Conservation (phyloP, 805 yeast genomes). For the Ogataea siamensis region DNA sequence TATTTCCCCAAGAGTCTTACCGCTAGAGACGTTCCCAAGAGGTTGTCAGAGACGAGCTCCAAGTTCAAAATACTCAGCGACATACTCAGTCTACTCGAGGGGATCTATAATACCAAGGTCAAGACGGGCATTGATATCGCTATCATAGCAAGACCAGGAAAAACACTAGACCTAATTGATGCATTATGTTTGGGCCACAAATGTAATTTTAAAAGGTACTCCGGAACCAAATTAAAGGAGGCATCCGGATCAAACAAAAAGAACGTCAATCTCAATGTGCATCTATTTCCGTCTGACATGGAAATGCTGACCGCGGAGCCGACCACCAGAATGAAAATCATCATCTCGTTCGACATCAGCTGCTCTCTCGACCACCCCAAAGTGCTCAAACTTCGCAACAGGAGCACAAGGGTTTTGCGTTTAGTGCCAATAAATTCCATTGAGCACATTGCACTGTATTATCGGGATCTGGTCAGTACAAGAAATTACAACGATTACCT, state of each 20-base stretch:
- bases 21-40: slow-evolving; percentile 66
- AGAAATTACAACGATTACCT: slow-evolving; percentile 46
- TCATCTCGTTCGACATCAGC: slow-evolving; percentile 35
- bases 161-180: slow-evolving; percentile 69
- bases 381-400: slow-evolving; percentile 13
- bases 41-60: slow-evolving; percentile 77
- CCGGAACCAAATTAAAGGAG: slow-evolving; percentile 62
- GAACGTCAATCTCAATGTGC: slow-evolving; percentile 33
- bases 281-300: slow-evolving; percentile 41
- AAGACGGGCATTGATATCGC: slow-evolving; percentile 52
- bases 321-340: slow-evolving; percentile 23
- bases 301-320: slow-evolving; percentile 23
- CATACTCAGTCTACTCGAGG: slow-evolving; percentile 53
- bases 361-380: slow-evolving; percentile 26
- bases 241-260: slow-evolving; percentile 25
- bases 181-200: slow-evolving; percentile 65
- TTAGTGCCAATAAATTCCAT: slow-evolving; percentile 76
- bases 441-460: slow-evolving; percentile 70
- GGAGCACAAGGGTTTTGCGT: slow-evolving; percentile 47
- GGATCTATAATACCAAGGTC: slow-evolving; percentile 28
- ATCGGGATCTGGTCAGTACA: slow-evolving; percentile 34
- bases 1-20: slow-evolving; percentile 78
- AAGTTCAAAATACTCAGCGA: slow-evolving; percentile 73
- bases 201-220: slow-evolving; percentile 54
- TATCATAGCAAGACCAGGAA: slow-evolving; percentile 66